Evolutionary conservation across 2,329 filamentous ascomycete genomes (phyloP), one percentile per base, ranked within the genome.

Genomic region (Colletotrichum falcatum): DNA sequence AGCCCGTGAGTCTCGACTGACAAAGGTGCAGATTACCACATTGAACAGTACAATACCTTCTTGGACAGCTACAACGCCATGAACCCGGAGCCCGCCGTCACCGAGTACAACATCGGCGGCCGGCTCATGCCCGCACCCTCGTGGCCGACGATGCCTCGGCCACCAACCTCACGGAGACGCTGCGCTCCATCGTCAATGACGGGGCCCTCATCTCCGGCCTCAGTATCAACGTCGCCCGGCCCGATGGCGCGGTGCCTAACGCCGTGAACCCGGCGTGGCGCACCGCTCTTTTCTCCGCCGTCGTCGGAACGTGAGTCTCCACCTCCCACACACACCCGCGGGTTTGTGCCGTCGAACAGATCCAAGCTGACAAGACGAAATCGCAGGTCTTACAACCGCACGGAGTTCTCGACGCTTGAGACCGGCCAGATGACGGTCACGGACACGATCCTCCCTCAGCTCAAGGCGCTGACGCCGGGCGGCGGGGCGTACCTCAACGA

Each of bases 401-500:
- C 30, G 44, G 33, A 71, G 14, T 71, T 71, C 65, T 70, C 69
- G 2, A 71, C 59, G 1, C 60, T 70, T 64, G 56, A 39, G 26
- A 33, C 35, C 2, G 67, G 67, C 18, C 69, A 71, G 23, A 18
- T 1, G 2, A 44, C 28, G 53, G 65, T 71, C 30, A 65, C 69
- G 23, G 39, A 71, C 53, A 61, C 54, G 7, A n/a, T 71, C 23
- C 12, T 71, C 2, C 69, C 69, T 3, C 16, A 26, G 33, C 69
- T 71, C 7, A 55, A 62, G 55, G 49, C 48, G 18, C 56, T 69
- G 48, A 80, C 82, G 0, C 83, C 83, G 2, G 82, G 79, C 2
- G 77, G 77, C 1, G 84, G 84, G 3, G 78, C 83, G 2, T 87
- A 87, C 71, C 76, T 86, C 74, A 87, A 86, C 69, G 87, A 89